phyloP scores from a whole-genome alignment of 2,329 filamentous ascomycete genomes.

The Botrytis fabae region DNA sequence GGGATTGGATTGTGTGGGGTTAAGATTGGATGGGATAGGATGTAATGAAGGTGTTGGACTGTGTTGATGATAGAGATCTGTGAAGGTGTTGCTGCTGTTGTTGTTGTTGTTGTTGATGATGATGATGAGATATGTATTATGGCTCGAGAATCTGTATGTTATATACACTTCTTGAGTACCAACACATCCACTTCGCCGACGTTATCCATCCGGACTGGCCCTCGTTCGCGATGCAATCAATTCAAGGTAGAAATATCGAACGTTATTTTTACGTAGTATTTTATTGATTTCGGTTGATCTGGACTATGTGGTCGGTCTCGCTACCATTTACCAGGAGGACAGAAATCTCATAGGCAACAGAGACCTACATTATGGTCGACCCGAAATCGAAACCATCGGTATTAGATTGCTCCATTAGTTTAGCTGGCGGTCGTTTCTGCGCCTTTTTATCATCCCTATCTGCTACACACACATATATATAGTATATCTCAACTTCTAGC shows the following conservation, averaged over 20 bases:
- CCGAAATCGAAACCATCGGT: background rate
- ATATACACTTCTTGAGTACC: background rate
- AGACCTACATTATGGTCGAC: background rate
- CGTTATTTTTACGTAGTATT: background rate
- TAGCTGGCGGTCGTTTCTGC: background rate
- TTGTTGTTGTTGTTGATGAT: background rate
- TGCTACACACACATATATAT: background rate
- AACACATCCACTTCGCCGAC: background rate
- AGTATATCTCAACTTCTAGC: background rate
- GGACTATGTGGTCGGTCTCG: background rate
- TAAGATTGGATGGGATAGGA: background rate
- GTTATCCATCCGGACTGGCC: background rate
- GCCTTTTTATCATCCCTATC: rapidly evolving
- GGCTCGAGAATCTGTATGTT: background rate
- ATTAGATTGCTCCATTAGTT: background rate
- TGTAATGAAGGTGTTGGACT: background rate
- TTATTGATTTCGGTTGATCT: background rate
- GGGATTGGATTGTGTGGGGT: background rate
- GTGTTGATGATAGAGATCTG: background rate
- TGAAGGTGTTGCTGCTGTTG: background rate
- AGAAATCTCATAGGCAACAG: background rate
- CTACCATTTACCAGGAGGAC: background rate
- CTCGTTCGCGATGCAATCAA: background rate
- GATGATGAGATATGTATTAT: background rate
- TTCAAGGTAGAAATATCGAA: background rate